These are phyloP conservation scores for Anethum foeniculum DNA, from an alignment of 140 eudicot genomes.

Conservation along the genomic window DNA sequence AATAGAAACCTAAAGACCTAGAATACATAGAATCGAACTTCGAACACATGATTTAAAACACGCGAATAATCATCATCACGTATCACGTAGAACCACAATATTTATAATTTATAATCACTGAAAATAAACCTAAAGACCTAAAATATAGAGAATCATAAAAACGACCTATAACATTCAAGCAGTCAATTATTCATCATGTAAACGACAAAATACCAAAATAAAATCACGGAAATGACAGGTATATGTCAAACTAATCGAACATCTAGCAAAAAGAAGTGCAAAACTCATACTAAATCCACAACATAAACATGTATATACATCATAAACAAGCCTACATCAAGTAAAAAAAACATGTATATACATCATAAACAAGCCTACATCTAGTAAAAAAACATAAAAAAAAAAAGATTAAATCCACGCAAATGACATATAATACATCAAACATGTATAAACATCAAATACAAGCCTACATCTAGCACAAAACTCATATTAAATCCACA, in stretches of 20 bases:
- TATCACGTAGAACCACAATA: background rate
- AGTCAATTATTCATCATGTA: background rate
- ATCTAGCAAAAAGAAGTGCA: background rate
- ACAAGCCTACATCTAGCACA: background rate
- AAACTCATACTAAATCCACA: background rate
- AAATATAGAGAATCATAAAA: background rate
- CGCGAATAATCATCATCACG: background rate
- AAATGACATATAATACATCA: background rate
- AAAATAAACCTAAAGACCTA: background rate
- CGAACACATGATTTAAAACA: background rate
- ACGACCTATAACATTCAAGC: background rate
- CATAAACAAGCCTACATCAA: background rate
- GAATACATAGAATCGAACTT: background rate
- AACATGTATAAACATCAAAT: background rate
- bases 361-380: background rate
- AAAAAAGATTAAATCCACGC: background rate
- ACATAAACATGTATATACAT: background rate
- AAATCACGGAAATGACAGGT: background rate
- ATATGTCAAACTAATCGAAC: background rate
- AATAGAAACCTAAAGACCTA: background rate
- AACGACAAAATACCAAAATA: background rate
- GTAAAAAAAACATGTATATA: background rate
- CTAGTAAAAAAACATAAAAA: background rate
- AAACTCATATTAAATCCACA: background rate
- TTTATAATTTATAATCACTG: no score